Evolutionary conservation across 306 rosid species (phyloP).

Genomic region (Adenanthera pavonina): DNA sequence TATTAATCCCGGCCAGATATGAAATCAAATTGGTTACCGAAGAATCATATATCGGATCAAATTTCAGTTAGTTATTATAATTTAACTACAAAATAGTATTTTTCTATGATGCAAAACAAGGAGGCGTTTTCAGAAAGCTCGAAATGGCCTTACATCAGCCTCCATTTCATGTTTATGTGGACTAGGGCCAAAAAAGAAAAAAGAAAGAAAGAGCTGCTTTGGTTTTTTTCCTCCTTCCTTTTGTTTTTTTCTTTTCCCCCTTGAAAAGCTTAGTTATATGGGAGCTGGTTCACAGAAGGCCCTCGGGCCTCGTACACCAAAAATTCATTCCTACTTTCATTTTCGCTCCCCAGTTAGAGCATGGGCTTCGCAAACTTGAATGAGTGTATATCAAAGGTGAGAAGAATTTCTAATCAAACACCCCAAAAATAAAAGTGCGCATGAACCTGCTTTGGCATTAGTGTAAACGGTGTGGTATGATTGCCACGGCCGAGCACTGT

Average conservation of each 20-base stretch:
- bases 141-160: neutral
- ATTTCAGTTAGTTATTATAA: neutral
- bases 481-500: conserved; percentile 77
- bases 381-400: neutral
- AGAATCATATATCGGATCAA: neutral
- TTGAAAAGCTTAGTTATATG: neutral
- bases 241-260: neutral
- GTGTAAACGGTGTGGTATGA: conserved; percentile 87
- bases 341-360: neutral
- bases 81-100: neutral
- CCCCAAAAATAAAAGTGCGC: neutral
- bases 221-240: neutral
- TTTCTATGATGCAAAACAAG: neutral
- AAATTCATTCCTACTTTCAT: neutral
- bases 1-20: neutral
- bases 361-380: neutral
- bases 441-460: conserved; percentile 84
- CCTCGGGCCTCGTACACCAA: neutral
- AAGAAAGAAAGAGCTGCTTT: neutral
- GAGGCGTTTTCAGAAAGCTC: neutral
- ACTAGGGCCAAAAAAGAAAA: neutral
- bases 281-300: neutral
- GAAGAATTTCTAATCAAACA: neutral
- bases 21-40: neutral
- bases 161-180: neutral